Base-by-base conservation (phyloP, 1,139 yeast species). In the Kazachstania sp. region DNA sequence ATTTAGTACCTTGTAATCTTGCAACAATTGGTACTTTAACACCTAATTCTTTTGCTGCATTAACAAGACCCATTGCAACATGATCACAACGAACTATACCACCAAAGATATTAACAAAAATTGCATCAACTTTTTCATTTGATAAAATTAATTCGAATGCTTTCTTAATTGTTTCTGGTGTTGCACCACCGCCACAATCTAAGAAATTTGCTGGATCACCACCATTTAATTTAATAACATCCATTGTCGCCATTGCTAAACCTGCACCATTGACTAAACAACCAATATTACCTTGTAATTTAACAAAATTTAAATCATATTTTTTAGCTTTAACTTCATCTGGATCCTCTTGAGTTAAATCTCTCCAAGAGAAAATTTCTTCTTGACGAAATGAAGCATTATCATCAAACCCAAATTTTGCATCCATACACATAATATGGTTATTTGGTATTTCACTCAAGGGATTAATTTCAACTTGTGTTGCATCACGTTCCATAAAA, bases 181-280 rank as follows among this genome's bases (percentile, higher is more conserved):
- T 92, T 61, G 99, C 98, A 70, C 97, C 95, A 75, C 99, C 99
- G 76, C 99, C 99, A 72, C 97, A 92, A 75, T 92, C 99, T 70
- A 92, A 80, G 79, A 92, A 92, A 78, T 92, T 92, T 58, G 98
- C 99, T 63, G 99, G 99, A 62, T 82, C 87, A 70, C 99, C 99
- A 64, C 97, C 97, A 74, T 88, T 86, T 64, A 94, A 79, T 76
- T 94, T 90, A 76, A 92, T 87, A 69, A 94, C 95, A 72, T 92
- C 99, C 97, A 92, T 90, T 58, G 99, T 92, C 63, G 99, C 98
- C 99, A 92, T 92, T 64, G 99, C 99, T 66, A 92, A 81, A 72
- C 99, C 99, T 50, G 99, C 99, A 75, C 99, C 99, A 71, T 92
- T 92, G 68, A 92, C 99, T 57, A 92, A 78, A 77, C 96, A 92